phyloP scores from a whole-genome alignment of 1,284 basidiomycete genomes.

The Pseudozyma sp. region DNA sequence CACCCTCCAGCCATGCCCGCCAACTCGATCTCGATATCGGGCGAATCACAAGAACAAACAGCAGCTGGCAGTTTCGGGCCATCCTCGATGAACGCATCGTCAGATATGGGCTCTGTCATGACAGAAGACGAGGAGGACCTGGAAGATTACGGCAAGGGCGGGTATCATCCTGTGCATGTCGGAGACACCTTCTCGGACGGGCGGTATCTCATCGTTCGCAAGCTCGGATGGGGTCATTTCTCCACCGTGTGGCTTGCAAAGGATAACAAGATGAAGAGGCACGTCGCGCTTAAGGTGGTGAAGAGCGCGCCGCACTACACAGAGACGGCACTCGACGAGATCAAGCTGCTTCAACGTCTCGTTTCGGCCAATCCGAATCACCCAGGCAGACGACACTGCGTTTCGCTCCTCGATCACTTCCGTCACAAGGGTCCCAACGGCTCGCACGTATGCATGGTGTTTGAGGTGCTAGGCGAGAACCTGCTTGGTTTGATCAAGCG shows the following conservation, averaged over 20 bases:
- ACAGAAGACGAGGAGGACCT: constrained; percentile 71
- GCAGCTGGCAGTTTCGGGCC: constrained; percentile 40
- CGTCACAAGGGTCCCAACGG: constrained; percentile 96
- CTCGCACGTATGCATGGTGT: constrained; percentile 98
- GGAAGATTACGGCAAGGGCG: constrained; percentile 73
- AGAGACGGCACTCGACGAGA: constrained; percentile 97
- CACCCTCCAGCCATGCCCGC: constrained; percentile 33
- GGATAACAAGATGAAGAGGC: constrained; percentile 82
- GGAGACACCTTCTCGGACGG: constrained; percentile 90
- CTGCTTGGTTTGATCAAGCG: constrained; percentile 97
- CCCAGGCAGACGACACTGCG: constrained; percentile 74
- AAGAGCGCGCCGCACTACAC: constrained; percentile 97
- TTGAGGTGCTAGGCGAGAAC: constrained; percentile 98
- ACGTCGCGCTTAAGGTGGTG: constrained; percentile 98
- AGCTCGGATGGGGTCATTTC: constrained; percentile 99
- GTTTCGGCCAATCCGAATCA: constrained; percentile 81
- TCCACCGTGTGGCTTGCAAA: constrained; percentile 70
- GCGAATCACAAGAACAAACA: constrained; percentile 42
- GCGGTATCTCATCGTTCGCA: constrained; percentile 89
- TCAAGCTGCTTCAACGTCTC: constrained; percentile 94
- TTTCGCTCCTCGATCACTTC: constrained; percentile 96
- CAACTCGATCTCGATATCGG: constrained; percentile 48
- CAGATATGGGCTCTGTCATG: constrained; percentile 61
- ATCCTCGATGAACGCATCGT: constrained; percentile 48
- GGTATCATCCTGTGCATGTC: constrained; percentile 92